Conservation (phyloP, 164 flowering plant genomes). For the Nymphaea colorata region DNA sequence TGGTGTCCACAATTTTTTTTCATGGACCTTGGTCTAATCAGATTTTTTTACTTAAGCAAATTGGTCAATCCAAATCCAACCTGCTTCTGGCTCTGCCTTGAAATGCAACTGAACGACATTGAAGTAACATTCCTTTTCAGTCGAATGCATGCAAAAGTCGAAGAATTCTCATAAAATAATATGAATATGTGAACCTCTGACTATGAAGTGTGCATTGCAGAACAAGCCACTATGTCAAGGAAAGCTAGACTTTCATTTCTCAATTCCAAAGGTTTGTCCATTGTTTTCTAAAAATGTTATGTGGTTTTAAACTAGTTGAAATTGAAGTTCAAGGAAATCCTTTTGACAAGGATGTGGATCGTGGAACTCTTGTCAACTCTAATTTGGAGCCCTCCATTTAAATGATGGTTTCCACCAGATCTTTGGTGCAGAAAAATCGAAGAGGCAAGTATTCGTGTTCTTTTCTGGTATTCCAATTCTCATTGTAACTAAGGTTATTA, state of each 20-base stretch:
- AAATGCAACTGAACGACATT: too few species aligned
- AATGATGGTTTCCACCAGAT: slow-evolving; percentile 81
- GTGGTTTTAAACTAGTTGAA: background rate
- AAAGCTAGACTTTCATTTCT: slow-evolving; percentile 97
- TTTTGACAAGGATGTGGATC: slow-evolving; percentile 92
- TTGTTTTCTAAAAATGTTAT: background rate
- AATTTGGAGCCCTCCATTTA: slow-evolving; percentile 85
- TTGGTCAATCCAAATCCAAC: too few species aligned
- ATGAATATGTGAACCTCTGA: slow-evolving; percentile 94
- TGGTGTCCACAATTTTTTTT: too few species aligned
- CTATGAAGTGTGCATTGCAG: slow-evolving; percentile 91
- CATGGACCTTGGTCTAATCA: too few species aligned
- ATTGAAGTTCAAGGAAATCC: slow-evolving; percentile 62
- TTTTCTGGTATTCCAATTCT: too few species aligned
- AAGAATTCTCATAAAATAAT: slow-evolving; percentile 96
- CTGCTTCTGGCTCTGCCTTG: too few species aligned
- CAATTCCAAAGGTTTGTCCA: slow-evolving; percentile 79
- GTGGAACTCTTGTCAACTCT: slow-evolving; percentile 89
- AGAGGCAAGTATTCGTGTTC: slow-evolving; percentile 37
- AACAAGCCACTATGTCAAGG: slow-evolving; percentile 88
- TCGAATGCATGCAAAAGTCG: slow-evolving; percentile 96
- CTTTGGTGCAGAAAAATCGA: slow-evolving; percentile 95
- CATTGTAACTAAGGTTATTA: too few species aligned
- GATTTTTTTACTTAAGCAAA: too few species aligned
- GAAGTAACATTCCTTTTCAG: background rate